A percentile compares a stretch with the other conserved stretches of the same genome.
These are phyloP conservation scores for Prinsepia uniflora DNA, from an alignment of 306 rosid genomes.

Conservation along the genomic window DNA sequence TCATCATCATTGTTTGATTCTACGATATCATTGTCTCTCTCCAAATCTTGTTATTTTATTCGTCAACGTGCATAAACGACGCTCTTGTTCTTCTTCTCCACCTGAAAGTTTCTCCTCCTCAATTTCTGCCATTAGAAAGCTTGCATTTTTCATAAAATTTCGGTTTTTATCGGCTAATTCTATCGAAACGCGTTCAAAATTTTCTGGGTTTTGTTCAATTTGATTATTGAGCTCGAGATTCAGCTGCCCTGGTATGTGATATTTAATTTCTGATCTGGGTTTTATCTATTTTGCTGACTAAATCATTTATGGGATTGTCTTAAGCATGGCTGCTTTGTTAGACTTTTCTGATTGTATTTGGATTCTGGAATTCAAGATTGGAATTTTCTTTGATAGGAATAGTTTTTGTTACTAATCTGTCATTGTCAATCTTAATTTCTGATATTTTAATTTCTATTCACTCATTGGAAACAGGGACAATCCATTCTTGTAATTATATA, in stretches of 20 bases:
- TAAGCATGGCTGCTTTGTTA: conserved; percentile 14
- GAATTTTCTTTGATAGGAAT: conserved; percentile 11
- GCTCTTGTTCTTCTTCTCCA: conserved; percentile 24
- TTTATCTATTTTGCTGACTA: conserved; percentile 15
- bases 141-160: neutral
- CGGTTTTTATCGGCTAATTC: neutral
- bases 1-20: too few species aligned
- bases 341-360: conserved; percentile 10
- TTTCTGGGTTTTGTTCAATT: conserved; percentile 12
- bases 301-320: neutral
- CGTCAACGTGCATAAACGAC: conserved; percentile 19
- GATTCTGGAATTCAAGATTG: conserved; percentile 2
- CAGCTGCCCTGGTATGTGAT: conserved; percentile 17
- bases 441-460: conserved; percentile 2
- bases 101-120: conserved; percentile 12
- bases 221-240: conserved; percentile 21
- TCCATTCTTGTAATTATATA: neutral
- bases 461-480: conserved; percentile 10
- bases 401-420: conserved; percentile 12
- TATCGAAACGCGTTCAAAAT: neutral
- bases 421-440: conserved; percentile 10
- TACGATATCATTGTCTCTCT: conserved; percentile 23
- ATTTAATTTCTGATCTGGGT: conserved; percentile 25
- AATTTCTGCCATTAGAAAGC: neutral
- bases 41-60: conserved; percentile 17